Base-by-base conservation (phyloP, 2,329 filamentous ascomycete species). In the Talaromyces sp. region DNA sequence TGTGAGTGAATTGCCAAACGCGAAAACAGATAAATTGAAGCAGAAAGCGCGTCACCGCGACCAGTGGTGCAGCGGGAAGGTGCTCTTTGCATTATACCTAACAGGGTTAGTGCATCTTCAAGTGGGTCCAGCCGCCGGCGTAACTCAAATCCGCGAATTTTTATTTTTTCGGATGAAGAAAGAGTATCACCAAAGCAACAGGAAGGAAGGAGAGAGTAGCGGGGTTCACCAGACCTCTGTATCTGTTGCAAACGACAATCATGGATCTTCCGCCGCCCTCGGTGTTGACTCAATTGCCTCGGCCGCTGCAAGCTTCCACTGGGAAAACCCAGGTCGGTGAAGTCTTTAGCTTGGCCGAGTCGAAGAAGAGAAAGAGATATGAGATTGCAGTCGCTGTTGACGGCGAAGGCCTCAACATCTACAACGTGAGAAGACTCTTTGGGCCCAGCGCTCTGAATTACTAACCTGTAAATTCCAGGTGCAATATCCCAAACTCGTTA, bases 401-500 rank as follows among this genome's bases (percentile, higher is more conserved):
- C 72, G 86, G 86, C 45, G 85, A 89, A 72, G 83, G 84, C 34
- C 77, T 89, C 59, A 87, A 84, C 68, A 83, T 89, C 40, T 88
- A 88, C 76, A 86, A 87, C 76, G 86, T 88, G 79, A 58, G 47
- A n/a, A 8, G 15, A 17, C 1, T 36, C 17, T 5, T 40, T 13
- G 6, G 38, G 38, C 38, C 6, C 1, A 40, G 5, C 5, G 15
- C 3, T n/a, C 15, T 40, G 6, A n/a, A 4, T 66, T 15, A 63
- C 69, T 47, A n/a, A 45, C 36, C 43, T 47, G 59, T 5, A 15
- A 36, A 36, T 36, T 74, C 11, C 65, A 89, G 87, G 77, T 88
- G 25, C 85, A 87, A 81, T 86, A 84, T 61, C 85, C 87, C 8
- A 85, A 83, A 70, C 80, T 87, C 8, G 79, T 86, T 19, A 84